Conservation (phyloP, 2,329 filamentous ascomycete genomes). For the Sordariomycetes sp. region DNA sequence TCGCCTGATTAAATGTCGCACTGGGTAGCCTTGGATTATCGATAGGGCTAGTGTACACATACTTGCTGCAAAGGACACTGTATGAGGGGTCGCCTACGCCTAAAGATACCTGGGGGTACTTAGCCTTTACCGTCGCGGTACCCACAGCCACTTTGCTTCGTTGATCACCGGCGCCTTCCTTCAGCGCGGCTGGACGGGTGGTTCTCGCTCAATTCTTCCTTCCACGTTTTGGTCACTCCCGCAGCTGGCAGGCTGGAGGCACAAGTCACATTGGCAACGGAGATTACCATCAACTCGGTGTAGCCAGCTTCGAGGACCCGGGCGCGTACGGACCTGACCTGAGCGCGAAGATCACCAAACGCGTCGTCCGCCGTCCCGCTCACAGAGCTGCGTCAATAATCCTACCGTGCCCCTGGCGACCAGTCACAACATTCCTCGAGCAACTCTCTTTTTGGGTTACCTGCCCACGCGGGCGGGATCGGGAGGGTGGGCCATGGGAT, state of each 20-base stretch:
- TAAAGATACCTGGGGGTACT: background rate
- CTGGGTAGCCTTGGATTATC: background rate
- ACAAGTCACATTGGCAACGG: background rate
- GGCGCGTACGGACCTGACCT: background rate
- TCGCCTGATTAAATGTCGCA: background rate
- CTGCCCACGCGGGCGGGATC: slow-evolving; percentile 11
- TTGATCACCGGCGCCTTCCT: background rate
- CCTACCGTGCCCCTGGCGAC: background rate
- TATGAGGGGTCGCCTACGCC: background rate
- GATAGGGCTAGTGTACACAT: background rate
- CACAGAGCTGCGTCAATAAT: background rate
- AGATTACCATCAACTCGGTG: background rate
- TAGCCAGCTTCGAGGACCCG: background rate
- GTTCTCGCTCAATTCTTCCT: background rate
- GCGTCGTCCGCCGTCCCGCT: background rate
- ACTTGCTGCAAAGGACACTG: background rate
- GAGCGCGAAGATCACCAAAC: background rate
- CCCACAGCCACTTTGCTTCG: background rate
- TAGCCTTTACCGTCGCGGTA: background rate
- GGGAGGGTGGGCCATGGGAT: slow-evolving; percentile 13
- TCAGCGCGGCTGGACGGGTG: background rate
- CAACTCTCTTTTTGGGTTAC: slow-evolving; percentile 5
- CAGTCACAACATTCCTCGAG: background rate
- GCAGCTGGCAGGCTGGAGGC: background rate
- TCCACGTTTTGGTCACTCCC: background rate